Evolutionary conservation across 176 grass and related monocot species (phyloP).

Genomic region (Otatea glauca): DNA sequence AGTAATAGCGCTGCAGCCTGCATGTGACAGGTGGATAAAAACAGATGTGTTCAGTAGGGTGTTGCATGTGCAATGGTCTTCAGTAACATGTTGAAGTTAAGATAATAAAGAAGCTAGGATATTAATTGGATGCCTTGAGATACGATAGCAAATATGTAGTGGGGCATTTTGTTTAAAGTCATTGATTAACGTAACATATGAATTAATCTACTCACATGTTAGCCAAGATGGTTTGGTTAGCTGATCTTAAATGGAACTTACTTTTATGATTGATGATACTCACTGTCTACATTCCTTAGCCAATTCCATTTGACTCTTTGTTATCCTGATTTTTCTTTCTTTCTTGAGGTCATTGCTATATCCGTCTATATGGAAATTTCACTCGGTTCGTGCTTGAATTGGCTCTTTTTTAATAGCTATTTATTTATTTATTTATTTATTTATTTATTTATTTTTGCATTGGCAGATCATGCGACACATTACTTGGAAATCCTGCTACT

Average conservation of each 20-base stretch:
- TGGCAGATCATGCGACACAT: constrained; percentile 70
- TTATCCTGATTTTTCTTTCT: constrained; percentile 4
- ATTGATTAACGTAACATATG: constrained; percentile 6
- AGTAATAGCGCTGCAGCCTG: too few species aligned
- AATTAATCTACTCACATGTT: constrained; percentile 15
- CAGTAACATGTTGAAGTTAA: constrained; percentile 7
- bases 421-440: constrained; percentile 19
- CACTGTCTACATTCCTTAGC: neutral
- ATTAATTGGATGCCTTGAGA: constrained; percentile 30
- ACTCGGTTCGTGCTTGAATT: constrained; percentile 19
- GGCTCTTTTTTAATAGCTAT: constrained; percentile 23
- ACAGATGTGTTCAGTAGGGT: constrained; percentile 11
- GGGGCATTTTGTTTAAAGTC: constrained; percentile 4
- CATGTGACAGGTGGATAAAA: neutral
- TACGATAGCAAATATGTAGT: neutral
- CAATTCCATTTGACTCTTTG: constrained; percentile 2
- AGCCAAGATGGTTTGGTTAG: constrained; percentile 10
- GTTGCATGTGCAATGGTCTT: neutral
- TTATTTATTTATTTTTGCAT: constrained; percentile 25
- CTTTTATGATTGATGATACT: constrained; percentile 28
- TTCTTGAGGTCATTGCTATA: constrained; percentile 21
- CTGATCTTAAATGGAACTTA: neutral
- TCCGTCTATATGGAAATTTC: constrained; percentile 13
- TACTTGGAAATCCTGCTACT: constrained; percentile 64
- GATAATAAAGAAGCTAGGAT: constrained; percentile 13